phyloP scores from a whole-genome alignment of 129 eudicot genomes.

The Centella asiatica region DNA sequence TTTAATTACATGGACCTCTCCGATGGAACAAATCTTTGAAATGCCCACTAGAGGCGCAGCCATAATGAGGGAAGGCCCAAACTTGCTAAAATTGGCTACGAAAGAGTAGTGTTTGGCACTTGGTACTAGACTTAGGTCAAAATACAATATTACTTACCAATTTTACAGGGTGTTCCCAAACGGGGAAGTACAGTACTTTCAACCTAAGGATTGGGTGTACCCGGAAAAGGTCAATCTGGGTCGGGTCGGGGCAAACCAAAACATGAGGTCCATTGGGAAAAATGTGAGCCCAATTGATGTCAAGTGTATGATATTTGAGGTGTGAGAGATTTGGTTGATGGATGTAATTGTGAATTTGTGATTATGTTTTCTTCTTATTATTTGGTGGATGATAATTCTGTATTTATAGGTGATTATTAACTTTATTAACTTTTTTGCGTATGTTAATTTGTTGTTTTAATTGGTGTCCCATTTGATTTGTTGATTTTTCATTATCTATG shows the following conservation, averaged over 20 bases:
- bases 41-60: conserved; percentile 99
- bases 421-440: too few species aligned
- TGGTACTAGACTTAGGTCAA: conserved; percentile 82
- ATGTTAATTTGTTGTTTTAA: too few species aligned
- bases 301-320: conserved; percentile 55
- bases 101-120: conserved; percentile 94
- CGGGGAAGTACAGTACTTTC: conserved; percentile 90
- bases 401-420: too few species aligned
- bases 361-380: not conserved
- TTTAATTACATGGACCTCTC: conserved; percentile 92
- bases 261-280: conserved; percentile 81
- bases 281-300: conserved; percentile 88
- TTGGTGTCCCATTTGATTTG: too few species aligned
- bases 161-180: conserved; percentile 89
- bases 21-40: conserved; percentile 81
- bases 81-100: conserved; percentile 69
- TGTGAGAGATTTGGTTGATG: too few species aligned
- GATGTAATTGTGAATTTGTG: conserved; percentile 15
- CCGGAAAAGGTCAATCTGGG: conserved; percentile 96
- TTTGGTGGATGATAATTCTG: too few species aligned
- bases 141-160: conserved; percentile 85
- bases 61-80: conserved; percentile 87
- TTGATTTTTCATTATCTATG: too few species aligned
- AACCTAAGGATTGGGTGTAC: conserved; percentile 88
- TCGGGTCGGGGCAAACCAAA: conserved; percentile 77